Percentiles rank a stretch among this genome's conserved stretches.
These are phyloP conservation scores for Ananas comosus DNA, from an alignment of 176 grass and related monocot genomes.

Conservation along the genomic window DNA sequence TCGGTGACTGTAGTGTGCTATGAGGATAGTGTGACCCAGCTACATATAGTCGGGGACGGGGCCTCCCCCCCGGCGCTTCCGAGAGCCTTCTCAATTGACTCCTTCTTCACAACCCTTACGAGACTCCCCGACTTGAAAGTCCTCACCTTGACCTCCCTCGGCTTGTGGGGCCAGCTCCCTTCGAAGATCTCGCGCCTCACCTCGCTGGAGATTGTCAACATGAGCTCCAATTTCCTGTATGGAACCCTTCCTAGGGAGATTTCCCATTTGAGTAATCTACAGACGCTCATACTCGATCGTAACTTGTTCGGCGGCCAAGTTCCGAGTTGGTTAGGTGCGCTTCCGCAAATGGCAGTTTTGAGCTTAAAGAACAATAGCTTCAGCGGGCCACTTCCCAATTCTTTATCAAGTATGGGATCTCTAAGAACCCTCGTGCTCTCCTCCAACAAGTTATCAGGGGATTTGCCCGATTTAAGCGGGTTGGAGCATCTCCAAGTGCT, in stretches of 20 bases:
- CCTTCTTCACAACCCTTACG: conserved; percentile 56
- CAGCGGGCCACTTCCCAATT: conserved; percentile 44
- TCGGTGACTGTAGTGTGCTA: conserved; percentile 69
- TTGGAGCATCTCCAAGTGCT: conserved; percentile 48
- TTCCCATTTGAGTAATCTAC: conserved; percentile 43
- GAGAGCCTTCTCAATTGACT: conserved; percentile 62
- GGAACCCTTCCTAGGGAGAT: conserved; percentile 49
- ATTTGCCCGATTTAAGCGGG: conserved; percentile 60
- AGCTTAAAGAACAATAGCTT: conserved; percentile 78
- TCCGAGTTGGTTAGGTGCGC: conserved; percentile 30
- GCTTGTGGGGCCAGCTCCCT: conserved; percentile 72
- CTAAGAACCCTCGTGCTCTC: conserved; percentile 67
- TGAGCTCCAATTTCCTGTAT: conserved; percentile 76
- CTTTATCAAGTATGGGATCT: conserved; percentile 33
- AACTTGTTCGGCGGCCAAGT: conserved; percentile 67
- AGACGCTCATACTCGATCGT: conserved; percentile 77
- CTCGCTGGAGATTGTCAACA: conserved; percentile 70
- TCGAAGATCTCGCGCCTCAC: conserved; percentile 47
- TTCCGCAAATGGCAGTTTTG: conserved; percentile 57
- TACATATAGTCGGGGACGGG: conserved; percentile 48
- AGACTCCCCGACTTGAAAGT: conserved; percentile 85
- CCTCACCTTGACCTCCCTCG: conserved; percentile 63
- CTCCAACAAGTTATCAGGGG: conserved; percentile 57
- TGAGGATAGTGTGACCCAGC: conserved; percentile 72
- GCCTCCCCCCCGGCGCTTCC: conserved; percentile 40